Evolutionary conservation across 768 basidiomycete genomes (phyloP), one percentile per base, ranked within the genome.

Genomic region (Phlebiopsis flavidoalba): DNA sequence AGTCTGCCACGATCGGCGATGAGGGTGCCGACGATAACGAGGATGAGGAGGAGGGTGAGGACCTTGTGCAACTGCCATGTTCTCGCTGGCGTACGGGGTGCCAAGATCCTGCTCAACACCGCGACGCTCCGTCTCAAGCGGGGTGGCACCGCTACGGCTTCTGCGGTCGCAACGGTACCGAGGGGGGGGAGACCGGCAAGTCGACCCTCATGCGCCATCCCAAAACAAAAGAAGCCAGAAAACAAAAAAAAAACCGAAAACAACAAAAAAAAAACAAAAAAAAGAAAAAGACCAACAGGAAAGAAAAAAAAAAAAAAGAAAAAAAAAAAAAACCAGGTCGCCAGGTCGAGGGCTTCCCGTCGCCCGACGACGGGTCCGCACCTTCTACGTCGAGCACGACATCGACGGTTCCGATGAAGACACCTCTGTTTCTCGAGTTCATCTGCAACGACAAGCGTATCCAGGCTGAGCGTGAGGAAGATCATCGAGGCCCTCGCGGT

Each of bases 371-470:
- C n/a, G n/a, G 72, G 95, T 98, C 73, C 93, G 95, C 74, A 98
- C 95, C 63, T 98, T 96, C 87, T 98, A 97, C 78, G 95, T 98
- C 73, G 95, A 96, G 82, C 95, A 98, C 82, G 95, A 98, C 74
- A 97, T 98, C 66, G 95, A 98, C 70, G 95, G 95, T 53, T 89
- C 86, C 72, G 95, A 97, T 75, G 95, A 85, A 63, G 91, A 92
- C 15, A 97, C 89, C 57, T 88, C 93, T 48, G 90, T 97, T 61
- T 82, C 95, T 60, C 78, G 91, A 74, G 97, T 95, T 80, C 95
- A 97, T 66, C 71, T 93, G 64, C 26, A 31, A 2, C 26, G 26
- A 31, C 26, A 31, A 31, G 3, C 26, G 26, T 6, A 31, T 31
- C 26, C 26, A 31, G 26, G 26, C 26, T 6, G 6, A 31, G 3